Base-by-base conservation (phyloP, 2,329 filamentous ascomycete genomes). In the Botrytis sinoallii region DNA sequence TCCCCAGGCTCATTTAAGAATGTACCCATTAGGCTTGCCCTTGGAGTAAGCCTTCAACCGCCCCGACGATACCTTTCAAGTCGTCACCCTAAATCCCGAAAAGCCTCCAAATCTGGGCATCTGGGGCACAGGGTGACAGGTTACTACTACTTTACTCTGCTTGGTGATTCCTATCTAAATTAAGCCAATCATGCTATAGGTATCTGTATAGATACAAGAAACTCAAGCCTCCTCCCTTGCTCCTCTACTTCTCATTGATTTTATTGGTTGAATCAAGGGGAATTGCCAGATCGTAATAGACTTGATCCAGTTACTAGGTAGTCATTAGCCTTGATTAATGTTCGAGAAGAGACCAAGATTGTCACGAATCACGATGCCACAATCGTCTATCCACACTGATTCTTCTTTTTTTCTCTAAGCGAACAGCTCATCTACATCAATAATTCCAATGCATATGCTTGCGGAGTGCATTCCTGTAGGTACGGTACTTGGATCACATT, bases 401-500 rank as follows among this genome's bases (percentile, higher is more conserved):
- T n/a, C 1, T 55, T 55, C 65, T n/a, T 57, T 29, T 52, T 22
- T 60, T 46, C 38, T 61, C 52, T 29, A 9, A 59, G 20, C n/a
- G 55, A 70, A 67, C 60, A 67, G 16, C 70, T 72, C 70, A 67
- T 70, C 55, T 35, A 70, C 20, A 20, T 44, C 48, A 70, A 44
- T 61, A 64, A 44, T 22, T 48, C 16, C 32, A 59, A 48, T 59
- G 68, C 42, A 70, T 59, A 44, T 61, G 48, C 71, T 52, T 72
- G 70, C 48, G 70, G 70, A 48, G 70, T 68, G 61, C 70, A 72
- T 72, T 10, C n/a, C 25, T 42, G 46, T 68, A 57, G n/a, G 32
- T n/a, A 57, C 42, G 25, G n/a, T 60, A 22, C 29, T 68, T 14
- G 18, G 3, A 46, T 44, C 61, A 55, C 38, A 22, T 18, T 12